Conservation (phyloP, 192 early-diverging fungal species). For the Backusella tarrabulga region DNA sequence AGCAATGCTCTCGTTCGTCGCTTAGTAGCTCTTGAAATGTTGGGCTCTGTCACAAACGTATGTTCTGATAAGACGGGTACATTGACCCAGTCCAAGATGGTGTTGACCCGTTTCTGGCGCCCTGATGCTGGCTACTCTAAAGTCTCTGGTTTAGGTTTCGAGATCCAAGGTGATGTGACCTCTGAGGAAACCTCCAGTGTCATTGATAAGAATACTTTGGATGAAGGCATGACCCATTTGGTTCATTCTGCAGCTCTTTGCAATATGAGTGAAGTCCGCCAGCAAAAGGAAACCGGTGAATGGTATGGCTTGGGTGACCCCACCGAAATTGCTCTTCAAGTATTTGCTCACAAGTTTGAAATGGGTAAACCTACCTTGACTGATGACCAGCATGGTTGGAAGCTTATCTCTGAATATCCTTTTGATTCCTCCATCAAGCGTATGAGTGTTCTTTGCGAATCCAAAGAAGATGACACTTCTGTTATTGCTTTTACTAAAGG, state of each 20-base stretch:
- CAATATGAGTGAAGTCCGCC: slow-evolving; percentile 80
- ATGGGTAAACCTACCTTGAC: slow-evolving; percentile 69
- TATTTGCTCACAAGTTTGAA: slow-evolving; percentile 76
- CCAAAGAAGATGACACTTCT: slow-evolving; percentile 37
- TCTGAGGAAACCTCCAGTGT: slow-evolving; percentile 7
- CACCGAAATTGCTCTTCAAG: slow-evolving; percentile 87
- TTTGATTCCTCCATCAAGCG: slow-evolving; percentile 83
- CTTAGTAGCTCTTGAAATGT: slow-evolving; percentile 82
- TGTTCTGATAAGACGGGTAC: slow-evolving; percentile 97
- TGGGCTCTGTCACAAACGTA: slow-evolving; percentile 92
- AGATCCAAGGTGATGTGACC: slow-evolving; percentile 53
- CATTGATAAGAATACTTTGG: slow-evolving; percentile 8
- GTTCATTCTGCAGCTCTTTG: slow-evolving; percentile 72
- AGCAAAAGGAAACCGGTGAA: slow-evolving; percentile 32
- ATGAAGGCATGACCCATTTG: slow-evolving; percentile 41
- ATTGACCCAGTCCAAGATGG: slow-evolving; percentile 95
- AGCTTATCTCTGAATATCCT: slow-evolving; percentile 60
- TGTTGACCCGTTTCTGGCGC: slow-evolving; percentile 84
- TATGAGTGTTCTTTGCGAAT: slow-evolving; percentile 83
- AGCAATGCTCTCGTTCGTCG: slow-evolving; percentile 88
- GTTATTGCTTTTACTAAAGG: slow-evolving; percentile 75
- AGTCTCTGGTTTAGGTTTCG: slow-evolving; percentile 63
- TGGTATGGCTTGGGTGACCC: slow-evolving; percentile 67
- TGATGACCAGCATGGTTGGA: slow-evolving; percentile 30
- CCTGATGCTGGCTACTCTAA: slow-evolving; percentile 67